phyloP scores from a whole-genome alignment of 2,329 filamentous ascomycete genomes.

The Lachnellula cervina region DNA sequence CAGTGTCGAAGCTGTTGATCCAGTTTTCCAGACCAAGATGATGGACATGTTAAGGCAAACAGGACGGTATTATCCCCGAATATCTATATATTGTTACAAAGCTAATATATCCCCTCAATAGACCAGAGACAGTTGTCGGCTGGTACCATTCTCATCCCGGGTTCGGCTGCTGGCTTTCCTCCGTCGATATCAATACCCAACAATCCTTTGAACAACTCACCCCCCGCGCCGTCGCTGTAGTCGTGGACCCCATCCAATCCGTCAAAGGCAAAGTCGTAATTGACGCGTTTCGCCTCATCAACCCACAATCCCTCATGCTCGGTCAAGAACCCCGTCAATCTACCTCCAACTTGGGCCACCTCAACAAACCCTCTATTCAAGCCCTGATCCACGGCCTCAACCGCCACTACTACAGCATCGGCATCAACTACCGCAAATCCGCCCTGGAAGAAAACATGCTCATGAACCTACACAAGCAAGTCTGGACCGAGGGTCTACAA shows the following conservation, averaged over 20 bases:
- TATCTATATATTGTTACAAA: not conserved
- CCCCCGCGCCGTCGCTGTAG: constrained; percentile 91
- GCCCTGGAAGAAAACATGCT: constrained; percentile 98
- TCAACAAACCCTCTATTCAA: constrained; percentile 99
- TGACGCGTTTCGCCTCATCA: constrained; percentile 97
- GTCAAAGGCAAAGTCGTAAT: constrained; percentile 99
- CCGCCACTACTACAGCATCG: constrained; percentile 98
- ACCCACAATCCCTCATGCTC: constrained; percentile 95
- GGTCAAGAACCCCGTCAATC: constrained; percentile 97
- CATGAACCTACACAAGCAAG: constrained; percentile 99
- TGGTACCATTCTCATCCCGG: constrained; percentile 99
- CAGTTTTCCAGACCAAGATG: constrained; percentile 99
- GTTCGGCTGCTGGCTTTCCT: constrained; percentile 98
- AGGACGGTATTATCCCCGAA: constrained; percentile 59
- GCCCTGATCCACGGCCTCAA: constrained; percentile 97
- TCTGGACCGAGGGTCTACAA: constrained; percentile 95
- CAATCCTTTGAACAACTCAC: constrained; percentile 99
- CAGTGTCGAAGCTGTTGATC: constrained; percentile 96
- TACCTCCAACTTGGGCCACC: constrained; percentile 93
- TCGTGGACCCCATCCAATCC: constrained; percentile 97
- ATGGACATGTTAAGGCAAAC: constrained; percentile 99
- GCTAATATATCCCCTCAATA: constrained; percentile 35
- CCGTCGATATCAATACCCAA: constrained; percentile 98
- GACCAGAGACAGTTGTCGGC: constrained; percentile 93
- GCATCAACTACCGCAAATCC: constrained; percentile 96